These are phyloP conservation scores for Saccharomycopsis sp. DNA, from an alignment of 805 yeast species.

Conservation along the genomic window DNA sequence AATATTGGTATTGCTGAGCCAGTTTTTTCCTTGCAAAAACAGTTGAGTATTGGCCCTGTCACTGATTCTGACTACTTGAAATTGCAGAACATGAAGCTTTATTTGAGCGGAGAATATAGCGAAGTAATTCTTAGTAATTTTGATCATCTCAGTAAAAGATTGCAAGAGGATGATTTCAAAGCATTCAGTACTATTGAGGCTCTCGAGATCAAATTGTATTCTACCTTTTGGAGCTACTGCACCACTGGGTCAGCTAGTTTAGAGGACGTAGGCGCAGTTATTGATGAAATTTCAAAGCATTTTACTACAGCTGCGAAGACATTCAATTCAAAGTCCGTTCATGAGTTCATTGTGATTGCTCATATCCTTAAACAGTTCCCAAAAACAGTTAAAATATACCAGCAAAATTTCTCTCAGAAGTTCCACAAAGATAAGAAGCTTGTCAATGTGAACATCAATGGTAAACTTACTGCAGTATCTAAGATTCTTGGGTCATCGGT, in stretches of 20 bases:
- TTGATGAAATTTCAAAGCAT: not conserved
- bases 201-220: constrained; percentile 2
- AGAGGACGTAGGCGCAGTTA: not conserved
- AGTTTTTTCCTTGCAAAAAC: not conserved
- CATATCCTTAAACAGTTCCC: not conserved
- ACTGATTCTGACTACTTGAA: constrained; percentile 7
- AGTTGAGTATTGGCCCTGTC: constrained; percentile 5
- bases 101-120: not conserved
- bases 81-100: constrained; percentile 3
- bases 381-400: not conserved
- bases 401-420: not conserved
- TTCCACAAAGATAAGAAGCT: not conserved
- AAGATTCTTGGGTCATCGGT: not conserved
- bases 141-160: not conserved
- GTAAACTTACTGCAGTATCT: not conserved
- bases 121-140: not conserved
- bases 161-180: not conserved
- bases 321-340: not conserved
- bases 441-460: not conserved
- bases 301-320: not conserved
- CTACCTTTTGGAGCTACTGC: constrained; percentile 6
- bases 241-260: not conserved
- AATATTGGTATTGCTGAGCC: constrained; percentile 1
- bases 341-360: not conserved
- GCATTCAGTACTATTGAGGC: constrained; percentile 4